phyloP scores from a whole-genome alignment of 2,329 filamentous ascomycete species.

The Pyrenophora tritici-repentis region DNA sequence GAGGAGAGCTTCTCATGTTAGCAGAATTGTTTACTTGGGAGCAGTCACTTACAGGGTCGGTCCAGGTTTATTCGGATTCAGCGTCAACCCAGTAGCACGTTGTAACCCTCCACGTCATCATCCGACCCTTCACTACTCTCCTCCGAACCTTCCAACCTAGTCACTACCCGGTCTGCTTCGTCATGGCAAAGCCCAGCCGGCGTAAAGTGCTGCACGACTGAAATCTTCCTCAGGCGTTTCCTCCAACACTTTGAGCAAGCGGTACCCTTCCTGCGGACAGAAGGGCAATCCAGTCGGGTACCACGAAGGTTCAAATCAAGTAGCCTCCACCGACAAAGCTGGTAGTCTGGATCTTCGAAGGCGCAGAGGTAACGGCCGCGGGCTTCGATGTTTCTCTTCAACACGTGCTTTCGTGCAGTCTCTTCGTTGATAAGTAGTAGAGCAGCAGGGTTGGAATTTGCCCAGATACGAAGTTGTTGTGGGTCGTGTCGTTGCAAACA shows the following conservation, averaged over 20 bases:
- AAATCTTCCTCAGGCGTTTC: constrained; percentile 28
- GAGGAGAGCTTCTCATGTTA: constrained; percentile 2
- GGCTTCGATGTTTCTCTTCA: constrained; percentile 32
- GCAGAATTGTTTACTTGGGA: neutral
- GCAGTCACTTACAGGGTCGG: constrained; percentile 7
- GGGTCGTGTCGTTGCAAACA: constrained; percentile 34
- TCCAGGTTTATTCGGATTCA: neutral
- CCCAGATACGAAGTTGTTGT: constrained; percentile 29
- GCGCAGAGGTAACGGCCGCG: constrained; percentile 28
- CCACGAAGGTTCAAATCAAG: constrained; percentile 33
- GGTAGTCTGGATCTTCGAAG: constrained; percentile 33
- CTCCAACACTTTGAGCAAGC: constrained; percentile 35
- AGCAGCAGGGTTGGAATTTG: constrained; percentile 20
- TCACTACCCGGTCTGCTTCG: constrained; percentile 27
- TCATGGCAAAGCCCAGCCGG: constrained; percentile 37
- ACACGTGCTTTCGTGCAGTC: constrained; percentile 21
- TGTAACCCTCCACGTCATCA: constrained; percentile 34
- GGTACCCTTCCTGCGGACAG: constrained; percentile 27
- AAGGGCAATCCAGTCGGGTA: constrained; percentile 23
- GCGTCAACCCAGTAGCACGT: constrained; percentile 17
- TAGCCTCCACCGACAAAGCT: constrained; percentile 32
- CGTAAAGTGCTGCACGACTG: constrained; percentile 33
- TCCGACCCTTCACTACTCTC: constrained; percentile 23
- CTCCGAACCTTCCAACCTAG: constrained; percentile 21
- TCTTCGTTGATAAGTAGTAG: constrained; percentile 26